Conservation (phyloP, 768 basidiomycete species). For the Ramaria sp. region DNA sequence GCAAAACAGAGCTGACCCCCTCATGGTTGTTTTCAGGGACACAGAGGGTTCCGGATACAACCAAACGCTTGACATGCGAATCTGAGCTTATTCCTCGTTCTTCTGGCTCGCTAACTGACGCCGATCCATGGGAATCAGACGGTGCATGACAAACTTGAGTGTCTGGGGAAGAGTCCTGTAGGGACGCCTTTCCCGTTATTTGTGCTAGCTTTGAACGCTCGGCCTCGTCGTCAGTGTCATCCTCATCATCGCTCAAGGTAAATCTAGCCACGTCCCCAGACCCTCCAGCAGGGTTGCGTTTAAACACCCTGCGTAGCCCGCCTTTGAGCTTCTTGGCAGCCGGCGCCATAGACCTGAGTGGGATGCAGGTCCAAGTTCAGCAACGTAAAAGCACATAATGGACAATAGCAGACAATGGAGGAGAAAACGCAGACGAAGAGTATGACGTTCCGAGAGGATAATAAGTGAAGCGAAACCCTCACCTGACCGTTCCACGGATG, state of each 20-base stretch:
- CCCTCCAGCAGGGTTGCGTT: neutral
- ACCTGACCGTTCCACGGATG: neutral
- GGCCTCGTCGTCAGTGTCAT: neutral
- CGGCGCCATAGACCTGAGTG: neutral
- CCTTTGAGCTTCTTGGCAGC: neutral
- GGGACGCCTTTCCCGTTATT: too few species aligned
- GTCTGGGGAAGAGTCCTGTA: neutral
- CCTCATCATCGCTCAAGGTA: neutral
- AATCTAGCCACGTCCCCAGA: neutral
- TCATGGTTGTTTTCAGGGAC: neutral
- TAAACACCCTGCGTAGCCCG: constrained; percentile 1
- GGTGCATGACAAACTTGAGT: neutral
- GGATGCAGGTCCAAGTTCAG: neutral
- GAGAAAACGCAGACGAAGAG: too few species aligned
- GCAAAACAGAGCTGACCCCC: neutral
- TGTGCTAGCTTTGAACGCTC: too few species aligned
- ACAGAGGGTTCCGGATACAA: neutral
- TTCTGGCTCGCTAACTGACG: too few species aligned
- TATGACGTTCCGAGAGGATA: too few species aligned
- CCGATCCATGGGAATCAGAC: neutral
- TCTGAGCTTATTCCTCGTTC: neutral
- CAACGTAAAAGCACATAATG: neutral
- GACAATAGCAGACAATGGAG: too few species aligned
- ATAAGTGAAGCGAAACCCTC: too few species aligned
- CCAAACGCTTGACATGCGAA: neutral